phyloP scores from a whole-genome alignment of 2,329 filamentous ascomycete genomes.

The Epichloe baconii region DNA sequence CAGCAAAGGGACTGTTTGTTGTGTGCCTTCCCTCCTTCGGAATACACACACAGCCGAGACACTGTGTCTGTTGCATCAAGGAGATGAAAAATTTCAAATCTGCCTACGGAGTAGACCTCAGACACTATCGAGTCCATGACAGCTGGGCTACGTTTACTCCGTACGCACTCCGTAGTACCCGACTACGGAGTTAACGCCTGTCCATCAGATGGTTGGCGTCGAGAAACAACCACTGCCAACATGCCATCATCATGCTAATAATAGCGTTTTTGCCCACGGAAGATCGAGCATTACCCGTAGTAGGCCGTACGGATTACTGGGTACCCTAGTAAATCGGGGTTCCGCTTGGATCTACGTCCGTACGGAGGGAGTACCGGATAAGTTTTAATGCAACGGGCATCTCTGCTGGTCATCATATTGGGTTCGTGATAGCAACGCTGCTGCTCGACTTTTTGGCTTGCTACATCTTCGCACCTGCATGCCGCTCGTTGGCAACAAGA shows the following conservation, averaged over 20 bases:
- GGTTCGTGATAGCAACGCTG: not conserved
- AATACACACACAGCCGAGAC: no score
- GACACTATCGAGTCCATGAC: not conserved
- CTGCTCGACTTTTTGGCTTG: not conserved
- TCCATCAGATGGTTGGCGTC: not conserved
- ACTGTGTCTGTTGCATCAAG: no score
- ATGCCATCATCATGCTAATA: no score
- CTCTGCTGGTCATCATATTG: not conserved
- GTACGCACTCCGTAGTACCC: no score
- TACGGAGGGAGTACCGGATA: not conserved
- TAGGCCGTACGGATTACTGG: not conserved
- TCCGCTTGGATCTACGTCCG: not conserved
- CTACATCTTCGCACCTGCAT: no score
- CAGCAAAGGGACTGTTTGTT: not conserved
- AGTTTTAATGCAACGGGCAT: not conserved
- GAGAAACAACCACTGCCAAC: not conserved
- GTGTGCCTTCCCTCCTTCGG: not conserved
- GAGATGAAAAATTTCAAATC: no score
- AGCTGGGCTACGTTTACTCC: not conserved
- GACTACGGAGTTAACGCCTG: not conserved
- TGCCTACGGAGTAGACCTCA: not conserved
- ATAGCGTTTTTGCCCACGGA: no score
- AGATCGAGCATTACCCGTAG: not conserved
- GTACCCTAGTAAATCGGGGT: not conserved
- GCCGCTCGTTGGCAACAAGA: not conserved